Evolutionary conservation across 176 grass and related monocot species (phyloP).

Genomic region (Luzula sylvatica): DNA sequence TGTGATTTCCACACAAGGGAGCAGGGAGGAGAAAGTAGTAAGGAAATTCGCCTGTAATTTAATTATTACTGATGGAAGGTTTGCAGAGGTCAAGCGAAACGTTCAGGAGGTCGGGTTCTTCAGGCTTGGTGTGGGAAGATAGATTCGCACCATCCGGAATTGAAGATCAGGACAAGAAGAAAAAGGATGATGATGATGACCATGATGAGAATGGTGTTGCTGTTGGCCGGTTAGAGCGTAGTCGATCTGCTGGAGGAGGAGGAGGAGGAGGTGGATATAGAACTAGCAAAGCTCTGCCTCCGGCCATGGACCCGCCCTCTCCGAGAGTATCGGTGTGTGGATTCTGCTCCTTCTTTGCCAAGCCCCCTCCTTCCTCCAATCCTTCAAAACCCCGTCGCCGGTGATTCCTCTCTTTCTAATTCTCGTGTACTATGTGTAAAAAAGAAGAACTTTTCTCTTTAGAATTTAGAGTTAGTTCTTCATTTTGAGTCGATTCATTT

Average conservation of each 20-base stretch:
- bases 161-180: slow-evolving; percentile 36
- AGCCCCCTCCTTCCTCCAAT: not conserved
- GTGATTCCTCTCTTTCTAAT: not conserved
- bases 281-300: slow-evolving; percentile 30
- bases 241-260: slow-evolving; percentile 12
- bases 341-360: slow-evolving; percentile 64
- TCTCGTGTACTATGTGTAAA: not conserved
- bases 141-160: slow-evolving; percentile 28
- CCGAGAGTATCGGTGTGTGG: slow-evolving; percentile 65
- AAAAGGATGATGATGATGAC: slow-evolving; percentile 7
- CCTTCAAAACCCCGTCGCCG: slow-evolving; percentile 1
- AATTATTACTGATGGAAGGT: slow-evolving; percentile 35
- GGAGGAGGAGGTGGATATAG: slow-evolving; percentile 37
- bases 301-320: slow-evolving; percentile 65
- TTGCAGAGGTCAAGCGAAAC: slow-evolving; percentile 78
- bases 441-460: not conserved
- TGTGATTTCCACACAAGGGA: slow-evolving; percentile 8
- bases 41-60: not conserved
- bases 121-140: slow-evolving; percentile 75
- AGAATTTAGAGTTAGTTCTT: not conserved
- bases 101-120: slow-evolving; percentile 79
- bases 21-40: not conserved
- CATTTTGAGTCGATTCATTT: not conserved
- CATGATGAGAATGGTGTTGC: not conserved
- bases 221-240: not conserved